Conservation (phyloP, 345 rosid species). For the Populus ilicifolia region DNA sequence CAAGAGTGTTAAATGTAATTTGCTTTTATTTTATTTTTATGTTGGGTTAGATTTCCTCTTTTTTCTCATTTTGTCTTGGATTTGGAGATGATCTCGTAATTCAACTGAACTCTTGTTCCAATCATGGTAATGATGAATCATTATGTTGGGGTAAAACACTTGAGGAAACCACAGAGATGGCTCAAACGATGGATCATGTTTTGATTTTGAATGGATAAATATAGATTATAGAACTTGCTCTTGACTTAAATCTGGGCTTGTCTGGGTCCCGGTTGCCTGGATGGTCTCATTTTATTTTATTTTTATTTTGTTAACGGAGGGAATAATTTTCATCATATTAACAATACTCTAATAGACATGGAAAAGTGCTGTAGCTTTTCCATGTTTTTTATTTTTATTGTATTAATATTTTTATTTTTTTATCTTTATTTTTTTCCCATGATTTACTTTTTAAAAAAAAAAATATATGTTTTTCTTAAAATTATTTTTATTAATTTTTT, state of each 20-base stretch:
- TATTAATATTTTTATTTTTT: too few species aligned
- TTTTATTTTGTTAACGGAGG: not conserved
- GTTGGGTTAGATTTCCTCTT: not conserved
- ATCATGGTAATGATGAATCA: too few species aligned
- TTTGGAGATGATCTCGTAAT: too few species aligned
- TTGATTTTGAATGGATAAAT: not conserved
- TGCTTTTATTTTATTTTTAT: not conserved
- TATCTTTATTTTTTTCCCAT: too few species aligned
- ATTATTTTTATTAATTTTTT: too few species aligned
- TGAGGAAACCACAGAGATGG: not conserved
- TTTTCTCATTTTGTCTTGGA: not conserved
- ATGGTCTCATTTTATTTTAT: not conserved
- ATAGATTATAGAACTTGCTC: not conserved
- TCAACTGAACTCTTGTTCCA: too few species aligned
- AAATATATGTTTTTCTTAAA: too few species aligned
- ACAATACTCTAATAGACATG: too few species aligned
- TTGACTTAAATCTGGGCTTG: not conserved
- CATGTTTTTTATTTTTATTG: too few species aligned
- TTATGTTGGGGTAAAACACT: not conserved
- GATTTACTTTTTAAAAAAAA: too few species aligned
- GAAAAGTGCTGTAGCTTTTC: too few species aligned
- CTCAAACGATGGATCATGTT: not conserved
- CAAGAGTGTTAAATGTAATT: not conserved
- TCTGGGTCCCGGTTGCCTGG: conserved; percentile 26
- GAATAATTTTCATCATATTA: too few species aligned